Evolutionary conservation across 441 rosid genomes (phyloP).

Genomic region (Gossypium schwendimanii): DNA sequence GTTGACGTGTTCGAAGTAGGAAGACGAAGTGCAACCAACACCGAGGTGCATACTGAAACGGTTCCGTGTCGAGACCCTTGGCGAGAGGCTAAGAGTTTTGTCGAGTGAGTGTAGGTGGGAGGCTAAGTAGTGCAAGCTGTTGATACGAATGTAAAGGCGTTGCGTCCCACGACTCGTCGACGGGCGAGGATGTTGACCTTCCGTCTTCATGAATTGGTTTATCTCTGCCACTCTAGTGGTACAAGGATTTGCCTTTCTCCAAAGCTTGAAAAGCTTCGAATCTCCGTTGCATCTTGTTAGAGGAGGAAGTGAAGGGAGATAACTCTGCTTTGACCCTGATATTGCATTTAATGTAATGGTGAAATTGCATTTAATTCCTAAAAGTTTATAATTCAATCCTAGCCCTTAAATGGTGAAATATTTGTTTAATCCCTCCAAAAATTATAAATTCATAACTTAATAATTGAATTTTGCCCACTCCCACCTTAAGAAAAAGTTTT

Average conservation of each 20-base stretch:
- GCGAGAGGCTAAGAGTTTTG: conserved; percentile 55
- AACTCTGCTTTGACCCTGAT: conserved; percentile 71
- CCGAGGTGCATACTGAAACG: conserved; percentile 32
- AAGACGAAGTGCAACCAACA: conserved; percentile 18
- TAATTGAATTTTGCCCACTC: too few relatives aligned
- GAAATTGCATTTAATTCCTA: too few relatives aligned
- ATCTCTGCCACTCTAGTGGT: conserved; percentile 26
- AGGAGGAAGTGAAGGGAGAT: conserved; percentile 74
- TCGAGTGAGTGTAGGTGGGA: conserved; percentile 27
- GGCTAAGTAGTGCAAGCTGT: conserved; percentile 64
- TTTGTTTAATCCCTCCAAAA: too few relatives aligned
- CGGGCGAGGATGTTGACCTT: conserved; percentile 63
- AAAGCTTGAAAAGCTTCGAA: conserved; percentile 56
- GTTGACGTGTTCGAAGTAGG: conserved; percentile 56
- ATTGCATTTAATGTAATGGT: too few relatives aligned
- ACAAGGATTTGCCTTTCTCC: conserved; percentile 73
- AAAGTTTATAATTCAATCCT: too few relatives aligned
- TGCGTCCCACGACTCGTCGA: conserved; percentile 86
- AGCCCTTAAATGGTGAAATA: too few relatives aligned
- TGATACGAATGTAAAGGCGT: conserved; percentile 75
- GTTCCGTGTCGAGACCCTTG: conserved; percentile 37
- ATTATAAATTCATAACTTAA: too few relatives aligned
- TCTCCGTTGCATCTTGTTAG: conserved; percentile 73
- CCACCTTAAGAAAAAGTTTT: too few relatives aligned
- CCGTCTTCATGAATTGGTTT: conserved; percentile 14